A percentile compares a stretch with the other conserved stretches of the same genome.
Evolutionary conservation across 441 rosid species (phyloP).

Genomic region (Cnidoscolus chayamansa): DNA sequence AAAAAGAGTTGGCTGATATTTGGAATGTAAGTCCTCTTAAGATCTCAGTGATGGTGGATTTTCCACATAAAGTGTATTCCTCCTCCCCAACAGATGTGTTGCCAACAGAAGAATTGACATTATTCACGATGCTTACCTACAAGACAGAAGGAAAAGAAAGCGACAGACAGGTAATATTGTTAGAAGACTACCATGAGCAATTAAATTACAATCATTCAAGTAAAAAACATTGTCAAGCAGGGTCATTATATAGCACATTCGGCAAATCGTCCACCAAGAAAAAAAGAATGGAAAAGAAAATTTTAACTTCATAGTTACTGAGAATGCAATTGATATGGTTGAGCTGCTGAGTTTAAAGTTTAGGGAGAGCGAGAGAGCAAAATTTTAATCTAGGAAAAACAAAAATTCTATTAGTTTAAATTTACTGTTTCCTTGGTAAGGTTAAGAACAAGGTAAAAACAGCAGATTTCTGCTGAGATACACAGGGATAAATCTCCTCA

Average conservation of each 20-base stretch:
- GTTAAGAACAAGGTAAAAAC: background rate
- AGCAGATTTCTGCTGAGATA: background rate
- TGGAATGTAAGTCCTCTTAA: conserved; percentile 83
- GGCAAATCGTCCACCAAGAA: background rate
- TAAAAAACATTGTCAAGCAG: background rate
- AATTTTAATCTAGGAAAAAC: background rate
- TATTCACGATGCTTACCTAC: conserved; percentile 82
- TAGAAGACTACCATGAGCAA: background rate
- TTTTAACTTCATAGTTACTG: background rate
- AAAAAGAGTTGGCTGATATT: conserved; percentile 95
- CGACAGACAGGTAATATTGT: background rate
- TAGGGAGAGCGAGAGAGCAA: background rate
- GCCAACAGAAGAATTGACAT: conserved; percentile 84
- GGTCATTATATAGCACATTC: background rate
- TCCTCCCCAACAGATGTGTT: conserved; percentile 87
- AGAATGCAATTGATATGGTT: background rate
- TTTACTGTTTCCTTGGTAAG: background rate
- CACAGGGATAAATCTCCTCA: background rate
- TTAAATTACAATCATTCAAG: background rate
- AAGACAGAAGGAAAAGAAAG: conserved; percentile 10
- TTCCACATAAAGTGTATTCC: conserved; percentile 75
- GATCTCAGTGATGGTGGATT: conserved; percentile 62
- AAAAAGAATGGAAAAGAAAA: background rate
- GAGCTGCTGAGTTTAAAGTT: background rate
- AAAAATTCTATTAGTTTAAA: background rate